phyloP scores from a whole-genome alignment of 2,329 filamentous ascomycete species.

The Xylariaceae sp. region DNA sequence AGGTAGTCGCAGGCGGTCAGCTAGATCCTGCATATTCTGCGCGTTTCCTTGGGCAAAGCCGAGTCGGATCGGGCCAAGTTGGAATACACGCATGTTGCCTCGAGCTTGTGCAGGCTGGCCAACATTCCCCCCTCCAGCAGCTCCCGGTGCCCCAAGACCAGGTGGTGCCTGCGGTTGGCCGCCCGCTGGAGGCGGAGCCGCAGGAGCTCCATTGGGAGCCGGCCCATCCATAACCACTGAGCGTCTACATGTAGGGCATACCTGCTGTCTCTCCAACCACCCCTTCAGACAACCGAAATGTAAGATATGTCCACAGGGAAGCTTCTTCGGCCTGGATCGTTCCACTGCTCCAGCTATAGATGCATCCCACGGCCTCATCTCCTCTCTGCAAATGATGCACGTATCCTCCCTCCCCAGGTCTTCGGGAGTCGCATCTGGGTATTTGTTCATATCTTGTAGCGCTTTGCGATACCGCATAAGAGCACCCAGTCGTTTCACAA shows the following conservation, averaged over 20 bases:
- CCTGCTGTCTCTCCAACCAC: conserved; percentile 96
- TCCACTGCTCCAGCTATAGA: conserved; percentile 69
- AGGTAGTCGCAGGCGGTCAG: conserved; percentile 55
- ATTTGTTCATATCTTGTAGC: conserved; percentile 89
- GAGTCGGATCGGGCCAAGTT: conserved; percentile 70
- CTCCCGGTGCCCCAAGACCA: conserved; percentile 23
- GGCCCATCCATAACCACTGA: conserved; percentile 66
- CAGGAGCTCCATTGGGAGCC: conserved; percentile 33
- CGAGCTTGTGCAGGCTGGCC: conserved; percentile 35
- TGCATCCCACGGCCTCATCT: conserved; percentile 78
- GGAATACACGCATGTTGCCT: conserved; percentile 57
- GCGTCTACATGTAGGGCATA: conserved; percentile 88
- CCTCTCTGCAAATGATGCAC: conserved; percentile 95
- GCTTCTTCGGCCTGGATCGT: conserved; percentile 83
- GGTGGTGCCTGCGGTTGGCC: conserved; percentile 30
- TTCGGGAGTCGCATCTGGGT: conserved; percentile 83
- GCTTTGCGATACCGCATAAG: conserved; percentile 88
- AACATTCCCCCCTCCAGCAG: conserved; percentile 25
- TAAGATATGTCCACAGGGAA: conserved; percentile 92
- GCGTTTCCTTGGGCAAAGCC: conserved; percentile 69
- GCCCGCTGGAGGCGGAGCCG: conserved; percentile 27
- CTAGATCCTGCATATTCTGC: conserved; percentile 63
- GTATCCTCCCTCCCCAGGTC: conserved; percentile 85
- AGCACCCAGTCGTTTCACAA: conserved; percentile 83
- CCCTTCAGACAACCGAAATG: conserved; percentile 93